These are phyloP conservation scores for Anthostomella pinea DNA, from an alignment of 2,329 filamentous ascomycete species.

Conservation along the genomic window DNA sequence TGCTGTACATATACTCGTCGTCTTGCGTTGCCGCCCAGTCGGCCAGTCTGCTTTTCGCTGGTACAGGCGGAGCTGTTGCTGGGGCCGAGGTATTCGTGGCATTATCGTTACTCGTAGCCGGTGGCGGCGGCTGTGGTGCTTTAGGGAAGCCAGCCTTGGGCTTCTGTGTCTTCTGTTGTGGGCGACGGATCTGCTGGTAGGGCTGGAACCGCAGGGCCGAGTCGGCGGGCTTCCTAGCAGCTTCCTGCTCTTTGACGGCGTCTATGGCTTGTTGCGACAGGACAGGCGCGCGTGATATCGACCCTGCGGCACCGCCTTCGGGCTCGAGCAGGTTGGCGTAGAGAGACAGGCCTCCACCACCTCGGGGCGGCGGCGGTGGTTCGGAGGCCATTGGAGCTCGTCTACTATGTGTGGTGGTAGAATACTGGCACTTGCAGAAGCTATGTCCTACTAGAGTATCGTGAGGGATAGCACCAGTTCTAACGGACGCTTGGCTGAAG, in stretches of 20 bases:
- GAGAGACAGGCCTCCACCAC: slow-evolving; percentile 61
- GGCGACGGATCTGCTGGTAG: slow-evolving; percentile 61
- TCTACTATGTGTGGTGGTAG: too few relatives aligned
- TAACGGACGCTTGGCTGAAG: too few relatives aligned
- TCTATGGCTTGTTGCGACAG: slow-evolving; percentile 61
- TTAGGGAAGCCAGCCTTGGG: slow-evolving; percentile 60
- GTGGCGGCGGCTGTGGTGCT: slow-evolving; percentile 32
- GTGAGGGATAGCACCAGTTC: too few relatives aligned
- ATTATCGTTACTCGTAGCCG: too few relatives aligned
- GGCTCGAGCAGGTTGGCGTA: slow-evolving; percentile 81
- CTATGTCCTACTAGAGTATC: too few relatives aligned
- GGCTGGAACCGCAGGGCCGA: slow-evolving; percentile 81
- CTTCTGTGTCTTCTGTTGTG: slow-evolving; percentile 60
- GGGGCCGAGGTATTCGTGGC: slow-evolving; percentile 23
- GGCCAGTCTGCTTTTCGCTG: slow-evolving; percentile 66
- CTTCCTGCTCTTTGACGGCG: slow-evolving; percentile 41
- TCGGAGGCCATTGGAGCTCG: slow-evolving; percentile 24
- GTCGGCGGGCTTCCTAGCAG: slow-evolving; percentile 61
- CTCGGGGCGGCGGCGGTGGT: slow-evolving; percentile 37
- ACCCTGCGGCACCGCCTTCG: slow-evolving; percentile 46
- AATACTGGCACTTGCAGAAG: too few relatives aligned
- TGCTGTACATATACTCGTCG: slow-evolving; percentile 74
- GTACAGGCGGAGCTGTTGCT: slow-evolving; percentile 19
- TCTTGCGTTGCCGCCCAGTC: slow-evolving; percentile 77
- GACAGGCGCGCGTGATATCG: slow-evolving; percentile 75